phyloP scores from a whole-genome alignment of 2,329 filamentous ascomycete species.

The Exophiala alcalophila region DNA sequence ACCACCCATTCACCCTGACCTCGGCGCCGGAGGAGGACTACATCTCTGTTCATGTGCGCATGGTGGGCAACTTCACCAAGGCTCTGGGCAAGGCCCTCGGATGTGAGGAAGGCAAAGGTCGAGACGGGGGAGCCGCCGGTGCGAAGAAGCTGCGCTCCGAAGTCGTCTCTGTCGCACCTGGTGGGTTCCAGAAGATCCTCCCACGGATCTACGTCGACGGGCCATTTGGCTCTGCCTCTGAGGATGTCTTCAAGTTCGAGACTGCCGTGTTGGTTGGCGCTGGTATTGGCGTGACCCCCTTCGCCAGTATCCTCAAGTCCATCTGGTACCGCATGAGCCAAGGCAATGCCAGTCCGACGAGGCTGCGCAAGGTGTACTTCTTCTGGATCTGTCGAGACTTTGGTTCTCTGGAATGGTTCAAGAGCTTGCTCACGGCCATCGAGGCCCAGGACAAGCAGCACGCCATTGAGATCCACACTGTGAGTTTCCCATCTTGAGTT shows the following conservation, averaged over 20 bases:
- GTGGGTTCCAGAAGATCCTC: constrained; percentile 63
- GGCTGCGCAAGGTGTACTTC: constrained; percentile 83
- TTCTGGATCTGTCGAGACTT: constrained; percentile 91
- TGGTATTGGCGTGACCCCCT: constrained; percentile 53
- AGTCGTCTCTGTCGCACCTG: constrained; percentile 63
- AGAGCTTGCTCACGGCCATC: constrained; percentile 76
- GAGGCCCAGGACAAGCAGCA: constrained; percentile 81
- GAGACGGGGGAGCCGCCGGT: constrained; percentile 31
- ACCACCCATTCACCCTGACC: constrained; percentile 82
- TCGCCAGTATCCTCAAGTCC: constrained; percentile 64
- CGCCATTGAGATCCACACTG: constrained; percentile 81
- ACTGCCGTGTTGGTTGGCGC: constrained; percentile 51
- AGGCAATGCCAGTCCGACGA: constrained; percentile 70
- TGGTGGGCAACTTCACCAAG: constrained; percentile 78
- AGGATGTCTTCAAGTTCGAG: constrained; percentile 71
- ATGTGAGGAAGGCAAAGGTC: constrained; percentile 59
- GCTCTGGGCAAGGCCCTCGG: constrained; percentile 67
- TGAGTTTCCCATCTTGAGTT: constrained; percentile 32
- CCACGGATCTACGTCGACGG: constrained; percentile 81
- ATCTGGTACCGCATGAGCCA: constrained; percentile 80
- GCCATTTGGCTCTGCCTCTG: constrained; percentile 79
- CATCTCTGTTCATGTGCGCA: constrained; percentile 80
- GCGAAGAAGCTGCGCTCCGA: constrained; percentile 43
- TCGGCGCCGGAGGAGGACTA: constrained; percentile 87
- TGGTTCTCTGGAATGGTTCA: constrained; percentile 86